Base-by-base conservation (phyloP, 2,329 filamentous ascomycete genomes). In the Plenodomus tracheiphilus region DNA sequence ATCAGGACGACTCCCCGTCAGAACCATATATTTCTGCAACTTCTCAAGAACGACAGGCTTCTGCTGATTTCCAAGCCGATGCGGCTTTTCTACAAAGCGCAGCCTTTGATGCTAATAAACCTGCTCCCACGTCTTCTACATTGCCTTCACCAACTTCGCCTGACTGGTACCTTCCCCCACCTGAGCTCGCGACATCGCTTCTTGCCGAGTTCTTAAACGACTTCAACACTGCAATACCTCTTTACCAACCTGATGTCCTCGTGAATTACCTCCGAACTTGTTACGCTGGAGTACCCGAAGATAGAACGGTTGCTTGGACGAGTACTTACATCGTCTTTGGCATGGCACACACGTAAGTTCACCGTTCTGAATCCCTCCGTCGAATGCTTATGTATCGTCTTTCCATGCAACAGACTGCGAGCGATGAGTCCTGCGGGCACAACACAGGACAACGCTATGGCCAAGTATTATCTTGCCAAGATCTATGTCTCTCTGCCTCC, bases 141-240 rank as follows among this genome's bases (percentile, higher is more conserved):
- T 34, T 44, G 11, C 32, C 48, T 10, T 28, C 13, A 7, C 30
- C 34, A 16, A 16, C 51, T 6, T 38, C 17, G 18, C 59, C 57
- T 46, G 53, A 64, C 11, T 47, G 45, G 11, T 62, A 56, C 35
- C 54, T 66, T 1, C 61, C 64, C n/a, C 41, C 52, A 4, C 63
- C 61, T 2, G 56, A 63, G 17, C 47, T 66, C 4, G 64, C 59
- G 7, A 59, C 58, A 2, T 53, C 58, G 13, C 38, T 68, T 17
- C 57, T 65, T 3, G 47, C 49, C 1, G 63, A 68, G 20, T 66
- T 51, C 21, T 47, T 66, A 5, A 57, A 60, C 2, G 61, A 68
- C 42, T 57, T 63, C 40, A 68, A 68, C 30, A 61, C 59, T 2
- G 61, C 59, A 0, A 56, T 41, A 17, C 56, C 62, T 15, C 49